These are phyloP conservation scores for Protoeuglena noctilucae DNA, from an alignment of 139 green algal genomes.

Conservation along the genomic window DNA sequence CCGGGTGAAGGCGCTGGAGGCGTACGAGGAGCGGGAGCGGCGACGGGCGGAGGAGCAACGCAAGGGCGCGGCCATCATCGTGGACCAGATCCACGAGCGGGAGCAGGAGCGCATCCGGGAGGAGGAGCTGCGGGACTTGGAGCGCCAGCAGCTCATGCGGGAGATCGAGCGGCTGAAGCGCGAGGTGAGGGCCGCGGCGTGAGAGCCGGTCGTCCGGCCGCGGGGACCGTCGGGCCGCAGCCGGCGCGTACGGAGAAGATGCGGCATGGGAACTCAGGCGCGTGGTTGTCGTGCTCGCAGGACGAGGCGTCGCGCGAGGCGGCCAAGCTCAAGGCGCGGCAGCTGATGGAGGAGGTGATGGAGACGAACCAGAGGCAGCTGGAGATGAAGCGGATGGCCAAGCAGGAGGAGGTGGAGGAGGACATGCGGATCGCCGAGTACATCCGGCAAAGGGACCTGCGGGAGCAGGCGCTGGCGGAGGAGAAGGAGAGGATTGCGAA, in stretches of 20 bases:
- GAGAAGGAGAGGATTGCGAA: constrained; percentile 50
- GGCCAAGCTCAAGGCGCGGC: background rate
- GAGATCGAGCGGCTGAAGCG: constrained; percentile 49
- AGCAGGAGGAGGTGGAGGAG: constrained; percentile 49
- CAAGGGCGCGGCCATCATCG: constrained; percentile 42
- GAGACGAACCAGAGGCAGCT: constrained; percentile 56
- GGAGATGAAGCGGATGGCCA: constrained; percentile 42
- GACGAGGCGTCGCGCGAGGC: background rate
- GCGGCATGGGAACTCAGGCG: constrained; percentile 19
- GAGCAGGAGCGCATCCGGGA: background rate
- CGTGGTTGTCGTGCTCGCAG: background rate
- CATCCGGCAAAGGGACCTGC: constrained; percentile 41
- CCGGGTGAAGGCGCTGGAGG: constrained; percentile 28
- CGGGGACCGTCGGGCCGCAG: no score
- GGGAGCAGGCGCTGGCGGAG: constrained; percentile 36
- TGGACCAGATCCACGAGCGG: constrained; percentile 53
- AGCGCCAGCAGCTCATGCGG: constrained; percentile 32
- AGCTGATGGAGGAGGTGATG: constrained; percentile 43
- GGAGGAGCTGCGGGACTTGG: constrained; percentile 14
- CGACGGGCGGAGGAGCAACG: constrained; percentile 37
- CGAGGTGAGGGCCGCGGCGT: constrained; percentile 39
- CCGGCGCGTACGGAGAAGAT: constrained; percentile 36
- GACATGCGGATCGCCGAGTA: constrained; percentile 60
- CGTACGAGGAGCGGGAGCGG: constrained; percentile 46
- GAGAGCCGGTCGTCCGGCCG: no score